These are phyloP conservation scores for Penicillium taxi DNA, from an alignment of 495 filamentous ascomycete species.

Conservation along the genomic window DNA sequence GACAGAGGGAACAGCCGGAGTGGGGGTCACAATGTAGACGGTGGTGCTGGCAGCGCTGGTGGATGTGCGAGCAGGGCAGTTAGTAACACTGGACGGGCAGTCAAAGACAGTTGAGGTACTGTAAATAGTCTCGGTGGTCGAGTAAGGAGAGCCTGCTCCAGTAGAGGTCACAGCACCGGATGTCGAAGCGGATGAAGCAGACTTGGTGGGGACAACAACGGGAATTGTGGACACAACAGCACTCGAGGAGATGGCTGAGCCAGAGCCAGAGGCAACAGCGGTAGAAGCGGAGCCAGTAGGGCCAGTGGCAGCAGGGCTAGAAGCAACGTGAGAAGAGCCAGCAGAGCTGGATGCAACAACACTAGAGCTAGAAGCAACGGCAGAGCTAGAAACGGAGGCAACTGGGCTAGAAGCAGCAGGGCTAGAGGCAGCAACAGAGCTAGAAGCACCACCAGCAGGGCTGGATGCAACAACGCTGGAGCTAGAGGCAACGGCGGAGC, in stretches of 20 bases:
- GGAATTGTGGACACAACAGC: background rate
- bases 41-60: background rate
- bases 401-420: background rate
- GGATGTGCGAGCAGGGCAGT: background rate
- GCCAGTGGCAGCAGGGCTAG: background rate
- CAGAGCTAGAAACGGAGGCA: background rate
- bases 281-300: conserved; percentile 2
- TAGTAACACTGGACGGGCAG: background rate
- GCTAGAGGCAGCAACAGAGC: background rate
- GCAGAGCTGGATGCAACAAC: background rate
- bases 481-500: background rate
- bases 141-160: background rate
- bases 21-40: background rate
- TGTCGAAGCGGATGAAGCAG: background rate
- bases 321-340: conserved; percentile 1
- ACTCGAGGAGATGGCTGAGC: conserved; percentile 4
- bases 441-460: background rate
- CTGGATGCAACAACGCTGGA: background rate
- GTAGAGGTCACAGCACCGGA: background rate
- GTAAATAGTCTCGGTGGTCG: background rate
- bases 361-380: background rate
- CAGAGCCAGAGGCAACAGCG: conserved; percentile 5
- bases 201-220: background rate
- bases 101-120: background rate
- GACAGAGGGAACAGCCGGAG: background rate